Conservation (phyloP, 441 rosid species). For the Pelargonium cotyledonis region DNA sequence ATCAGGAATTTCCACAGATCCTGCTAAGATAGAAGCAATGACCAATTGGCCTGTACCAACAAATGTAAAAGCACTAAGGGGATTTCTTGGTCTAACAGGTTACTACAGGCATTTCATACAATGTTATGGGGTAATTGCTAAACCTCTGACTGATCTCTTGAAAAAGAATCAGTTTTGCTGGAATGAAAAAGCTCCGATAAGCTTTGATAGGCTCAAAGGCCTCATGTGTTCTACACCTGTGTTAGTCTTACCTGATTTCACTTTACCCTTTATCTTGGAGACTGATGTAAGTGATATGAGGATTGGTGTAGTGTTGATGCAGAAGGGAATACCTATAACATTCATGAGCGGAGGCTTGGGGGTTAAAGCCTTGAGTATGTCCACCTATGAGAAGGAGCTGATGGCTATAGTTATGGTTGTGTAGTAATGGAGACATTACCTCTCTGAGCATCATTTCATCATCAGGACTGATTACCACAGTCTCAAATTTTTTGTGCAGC, state of each 20-base stretch:
- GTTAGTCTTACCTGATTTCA: background rate
- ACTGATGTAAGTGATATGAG: background rate
- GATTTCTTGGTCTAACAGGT: background rate
- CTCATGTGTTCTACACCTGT: background rate
- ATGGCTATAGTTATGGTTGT: background rate
- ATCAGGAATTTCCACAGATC: too few relatives aligned
- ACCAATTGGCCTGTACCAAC: too few relatives aligned
- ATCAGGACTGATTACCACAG: background rate
- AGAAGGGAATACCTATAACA: background rate
- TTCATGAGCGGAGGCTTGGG: background rate
- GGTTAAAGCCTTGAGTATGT: background rate
- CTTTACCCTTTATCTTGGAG: background rate
- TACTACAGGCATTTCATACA: background rate
- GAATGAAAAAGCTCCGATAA: background rate
- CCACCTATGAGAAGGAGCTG: background rate
- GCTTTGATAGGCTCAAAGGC: background rate
- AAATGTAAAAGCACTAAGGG: background rate
- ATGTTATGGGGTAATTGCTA: background rate
- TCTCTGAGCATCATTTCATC: background rate
- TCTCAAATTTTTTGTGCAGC: too few relatives aligned
- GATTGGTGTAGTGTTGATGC: too few relatives aligned
- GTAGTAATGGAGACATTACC: background rate
- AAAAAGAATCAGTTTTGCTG: background rate
- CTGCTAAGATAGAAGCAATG: too few relatives aligned
- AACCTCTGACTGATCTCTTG: background rate